These are phyloP conservation scores for Citeromyces hawaiiensis DNA, from an alignment of 1,139 yeast genomes.

Conservation along the genomic window DNA sequence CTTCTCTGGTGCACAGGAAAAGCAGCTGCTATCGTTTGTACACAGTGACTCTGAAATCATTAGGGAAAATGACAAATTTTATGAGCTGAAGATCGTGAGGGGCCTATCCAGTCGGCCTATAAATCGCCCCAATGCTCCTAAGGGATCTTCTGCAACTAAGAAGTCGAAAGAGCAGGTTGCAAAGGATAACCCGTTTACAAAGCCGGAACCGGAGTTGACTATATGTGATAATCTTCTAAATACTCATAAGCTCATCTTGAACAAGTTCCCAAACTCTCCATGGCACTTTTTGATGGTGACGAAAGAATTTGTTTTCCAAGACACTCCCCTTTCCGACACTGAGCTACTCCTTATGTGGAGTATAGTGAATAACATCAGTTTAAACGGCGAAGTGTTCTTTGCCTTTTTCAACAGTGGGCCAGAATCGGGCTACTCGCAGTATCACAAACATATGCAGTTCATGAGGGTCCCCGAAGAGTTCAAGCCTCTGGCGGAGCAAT, in stretches of 20 bases:
- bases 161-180: conserved; percentile 10
- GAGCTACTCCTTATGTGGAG: conserved; percentile 52
- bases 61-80: conserved; percentile 8
- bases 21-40: conserved; percentile 4
- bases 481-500: conserved; percentile 38
- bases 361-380: conserved; percentile 27
- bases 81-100: conserved; percentile 16
- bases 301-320: conserved; percentile 57
- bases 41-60: conserved; percentile 9
- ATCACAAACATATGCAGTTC: conserved; percentile 86
- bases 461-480: conserved; percentile 54
- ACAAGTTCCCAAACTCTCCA: conserved; percentile 76
- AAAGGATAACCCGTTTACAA: conserved; percentile 54
- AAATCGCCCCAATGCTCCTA: conserved; percentile 17
- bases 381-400: conserved; percentile 33
- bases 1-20: conserved; percentile 4
- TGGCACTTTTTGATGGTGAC: conserved; percentile 73
- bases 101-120: conserved; percentile 16
- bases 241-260: conserved; percentile 55
- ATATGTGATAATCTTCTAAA: conserved; percentile 39
- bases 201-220: conserved; percentile 68
- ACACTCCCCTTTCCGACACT: conserved; percentile 50
- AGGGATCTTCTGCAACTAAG: conserved; percentile 4
- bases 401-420: conserved; percentile 86
- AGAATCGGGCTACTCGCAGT: conserved; percentile 83